Evolutionary conservation across 106 monocot genomes (phyloP), one percentile per base, ranked within the genome.

Genomic region (Dendrobium huoshanense): DNA sequence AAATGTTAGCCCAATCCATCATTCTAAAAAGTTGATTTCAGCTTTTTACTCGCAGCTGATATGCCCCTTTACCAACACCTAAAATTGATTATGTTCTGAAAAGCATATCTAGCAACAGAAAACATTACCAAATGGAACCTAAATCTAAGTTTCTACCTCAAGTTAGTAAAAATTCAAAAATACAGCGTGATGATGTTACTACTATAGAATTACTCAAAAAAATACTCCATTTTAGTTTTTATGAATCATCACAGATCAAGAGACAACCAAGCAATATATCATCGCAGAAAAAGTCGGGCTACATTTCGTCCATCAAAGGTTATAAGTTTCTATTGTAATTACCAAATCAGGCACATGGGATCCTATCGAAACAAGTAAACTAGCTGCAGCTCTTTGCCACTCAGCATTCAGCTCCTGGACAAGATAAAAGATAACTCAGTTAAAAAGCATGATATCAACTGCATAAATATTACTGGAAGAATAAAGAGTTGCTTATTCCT

Each of bases 281-380:
- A 70, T 33, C 55, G 29, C 5, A 77, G 4, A 55, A 55, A 24
- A 77, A 37, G 20, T 44, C 41, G 37, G 31, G 22, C 29, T 80
- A 22, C 27, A 80, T 49, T 80, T 43, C 47, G 20, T 72, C 24
- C 43, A 77, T n/a, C 27, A 55, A 55, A 27, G 67, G 17, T 22
- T 75, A 68, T 16, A 15, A 24, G 24, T 33, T 33, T 72, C 17
- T 42, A 67, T 4, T 55, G 37, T 49, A 33, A 79, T 82, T 89
- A 98, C 98, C 95, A 95, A 81, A 82, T 98, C 98, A 81, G 98
- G 98, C 22, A 75, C 91, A 81, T 88, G 94, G 16, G 92, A 92
- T 25, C 98, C 98, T 61, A 98, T 86, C 25, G 98, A 91, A 92
- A 95, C 98, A 77, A 98, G 95, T 42, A 98, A 88, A 82, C 84